Evolutionary conservation across 495 filamentous ascomycete species (phyloP), one percentile per base, ranked within the genome.

Genomic region (Tricharina praecox): DNA sequence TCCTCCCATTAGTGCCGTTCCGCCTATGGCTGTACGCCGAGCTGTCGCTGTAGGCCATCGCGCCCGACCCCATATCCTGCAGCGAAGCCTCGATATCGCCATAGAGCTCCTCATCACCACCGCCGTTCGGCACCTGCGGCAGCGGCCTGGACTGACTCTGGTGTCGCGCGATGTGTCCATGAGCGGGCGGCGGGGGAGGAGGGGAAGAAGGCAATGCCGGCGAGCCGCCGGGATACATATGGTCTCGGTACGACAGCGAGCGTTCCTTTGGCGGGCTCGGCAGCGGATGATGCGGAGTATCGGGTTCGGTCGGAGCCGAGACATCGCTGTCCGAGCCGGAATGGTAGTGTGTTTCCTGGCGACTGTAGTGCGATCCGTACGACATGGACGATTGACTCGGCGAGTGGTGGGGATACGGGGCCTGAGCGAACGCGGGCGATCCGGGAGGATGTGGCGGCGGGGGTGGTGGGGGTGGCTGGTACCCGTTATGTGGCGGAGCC

Each of bases 1-100:
- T 25, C 23, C 64, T 62, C 11, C 78, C 78, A 52, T 76, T 75
- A 1, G 68, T 65, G 35, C 69, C 68, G 39, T 15, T 46, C 23
- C 28, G 23, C 43, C 19, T 15, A 33, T 46, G 23, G 23, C 24
- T 23, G 4, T 48, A 23, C 15, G 18, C 30, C 11, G 25, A 25
- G n/a, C 35, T 34, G 33, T 25, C 15, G 8, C 24, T 20, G 11
- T 48, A 18, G 18, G 8, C 8, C 8, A 19, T 8, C 4, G 9
- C 5, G 4, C 23, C 45, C 20, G 23, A 18, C 2, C 45, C 32
- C 57, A 60, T 59, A 20, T 35, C 45, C 35, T 43, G 50, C n/a
- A 60, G 47, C 23, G 54, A 45, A 10, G 40, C 48, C 26, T 60
- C 57, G n/a, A 60, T 51, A 16, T 60, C 52, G 24, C 40, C 52